Percentiles rank a stretch among this genome's conserved stretches.
phyloP scores from a whole-genome alignment of 768 basidiomycete species.

The Grammothele lineata region DNA sequence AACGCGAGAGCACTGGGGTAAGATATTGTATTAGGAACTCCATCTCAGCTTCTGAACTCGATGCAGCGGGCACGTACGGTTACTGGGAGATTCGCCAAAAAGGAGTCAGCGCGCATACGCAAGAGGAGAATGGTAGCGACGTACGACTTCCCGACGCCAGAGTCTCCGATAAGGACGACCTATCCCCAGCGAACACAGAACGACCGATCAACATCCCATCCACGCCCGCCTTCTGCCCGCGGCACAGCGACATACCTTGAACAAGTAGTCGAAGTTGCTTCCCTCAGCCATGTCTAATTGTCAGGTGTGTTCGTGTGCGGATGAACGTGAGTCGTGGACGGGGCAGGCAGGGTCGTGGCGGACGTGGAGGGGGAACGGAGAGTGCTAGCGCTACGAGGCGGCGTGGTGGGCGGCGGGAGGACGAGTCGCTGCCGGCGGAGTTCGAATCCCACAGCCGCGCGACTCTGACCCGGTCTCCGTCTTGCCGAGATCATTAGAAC shows the following conservation, averaged over 20 bases:
- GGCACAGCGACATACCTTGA: conserved; percentile 65
- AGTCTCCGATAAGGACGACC: conserved; percentile 99
- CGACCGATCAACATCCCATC: conserved; percentile 8
- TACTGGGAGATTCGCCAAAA: conserved; percentile 35
- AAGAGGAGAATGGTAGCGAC: conserved; percentile 33
- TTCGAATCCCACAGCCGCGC: conserved; percentile 20
- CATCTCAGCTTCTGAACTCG: conserved; percentile 1
- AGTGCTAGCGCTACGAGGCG: background rate
- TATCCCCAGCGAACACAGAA: conserved; percentile 28
- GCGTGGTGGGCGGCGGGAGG: conserved; percentile 12
- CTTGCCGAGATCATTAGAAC: too few relatives aligned
- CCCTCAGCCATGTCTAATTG: conserved; percentile 71
- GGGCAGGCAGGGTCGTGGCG: conserved; percentile 19
- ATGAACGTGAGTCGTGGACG: background rate
- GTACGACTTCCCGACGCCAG: conserved; percentile 99
- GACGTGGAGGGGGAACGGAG: background rate
- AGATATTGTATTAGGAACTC: background rate
- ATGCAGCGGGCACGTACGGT: conserved; percentile 44
- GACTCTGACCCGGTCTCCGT: background rate
- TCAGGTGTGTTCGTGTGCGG: too few relatives aligned
- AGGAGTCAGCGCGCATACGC: background rate
- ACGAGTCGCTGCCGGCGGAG: conserved; percentile 23
- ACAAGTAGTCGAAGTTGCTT: conserved; percentile 97
- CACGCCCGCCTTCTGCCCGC: background rate
- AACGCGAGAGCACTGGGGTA: conserved; percentile 89